Percentiles rank a stretch among this genome's conserved stretches.
These are phyloP conservation scores for Rhypophila decipiens DNA, from an alignment of 495 filamentous ascomycete genomes.

Conservation along the genomic window DNA sequence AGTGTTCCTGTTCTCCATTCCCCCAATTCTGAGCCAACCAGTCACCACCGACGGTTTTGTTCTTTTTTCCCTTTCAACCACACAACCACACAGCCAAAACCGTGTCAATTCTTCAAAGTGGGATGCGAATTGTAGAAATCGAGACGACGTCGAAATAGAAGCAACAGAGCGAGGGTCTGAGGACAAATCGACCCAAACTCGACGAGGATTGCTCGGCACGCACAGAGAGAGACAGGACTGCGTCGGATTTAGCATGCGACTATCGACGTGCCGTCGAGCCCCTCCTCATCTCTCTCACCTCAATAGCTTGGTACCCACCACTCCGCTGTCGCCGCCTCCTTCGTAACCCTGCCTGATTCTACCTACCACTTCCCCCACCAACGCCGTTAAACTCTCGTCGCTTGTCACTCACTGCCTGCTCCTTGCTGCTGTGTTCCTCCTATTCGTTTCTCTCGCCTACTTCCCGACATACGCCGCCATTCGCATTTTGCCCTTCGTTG, in stretches of 20 bases:
- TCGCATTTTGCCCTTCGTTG: no score
- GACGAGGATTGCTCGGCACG: not conserved
- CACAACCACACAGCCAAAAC: slow-evolving; percentile 9
- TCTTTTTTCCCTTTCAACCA: not conserved
- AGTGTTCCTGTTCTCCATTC: slow-evolving; percentile 1
- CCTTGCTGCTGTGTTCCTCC: not conserved
- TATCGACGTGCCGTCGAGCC: slow-evolving; percentile 17
- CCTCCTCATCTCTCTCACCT: slow-evolving; percentile 20
- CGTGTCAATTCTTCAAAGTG: not conserved
- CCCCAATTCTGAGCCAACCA: not conserved
- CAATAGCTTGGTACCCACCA: slow-evolving; percentile 18
- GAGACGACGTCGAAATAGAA: not conserved
- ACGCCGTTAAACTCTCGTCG: slow-evolving; percentile 1
- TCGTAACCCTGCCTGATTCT: not conserved
- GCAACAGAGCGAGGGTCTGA: not conserved
- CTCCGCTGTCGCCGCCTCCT: slow-evolving; percentile 19
- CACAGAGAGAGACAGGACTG: slow-evolving; percentile 13
- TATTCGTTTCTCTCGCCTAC: no score
- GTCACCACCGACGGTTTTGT: not conserved
- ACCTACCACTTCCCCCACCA: not conserved
- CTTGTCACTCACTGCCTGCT: not conserved
- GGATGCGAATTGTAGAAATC: slow-evolving; percentile 8
- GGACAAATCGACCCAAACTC: not conserved
- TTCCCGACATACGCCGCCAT: no score
- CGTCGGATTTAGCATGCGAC: slow-evolving; percentile 20